Percentiles rank a stretch among this genome's conserved stretches.
Conservation (phyloP, 202 grass and related monocot species). For the Zizania palustris region DNA sequence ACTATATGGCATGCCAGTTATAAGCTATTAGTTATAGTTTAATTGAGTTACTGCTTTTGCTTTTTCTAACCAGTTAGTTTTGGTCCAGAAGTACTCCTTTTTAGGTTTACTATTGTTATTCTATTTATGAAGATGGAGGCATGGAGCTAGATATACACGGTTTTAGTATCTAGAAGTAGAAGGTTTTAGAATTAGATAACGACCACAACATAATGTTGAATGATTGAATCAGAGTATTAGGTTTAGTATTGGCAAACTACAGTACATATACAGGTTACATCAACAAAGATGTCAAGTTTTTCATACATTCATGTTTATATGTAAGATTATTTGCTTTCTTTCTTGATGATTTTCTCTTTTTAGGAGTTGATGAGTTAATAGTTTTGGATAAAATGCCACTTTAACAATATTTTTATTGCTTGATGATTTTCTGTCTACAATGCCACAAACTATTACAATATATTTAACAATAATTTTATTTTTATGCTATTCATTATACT, state of each 20-base stretch:
- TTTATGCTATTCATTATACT: too few relatives aligned
- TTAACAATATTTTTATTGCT: too few relatives aligned
- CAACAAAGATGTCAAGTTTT: not conserved
- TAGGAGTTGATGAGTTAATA: too few relatives aligned
- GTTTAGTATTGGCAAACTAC: not conserved
- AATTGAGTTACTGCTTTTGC: not conserved
- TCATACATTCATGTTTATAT: too few relatives aligned
- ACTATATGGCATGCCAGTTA: not conserved
- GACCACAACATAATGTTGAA: not conserved
- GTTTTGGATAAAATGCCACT: too few relatives aligned
- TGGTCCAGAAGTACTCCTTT: not conserved
- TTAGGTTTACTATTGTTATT: not conserved
- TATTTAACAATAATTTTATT: too few relatives aligned
- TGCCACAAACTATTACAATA: too few relatives aligned
- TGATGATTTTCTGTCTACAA: too few relatives aligned
- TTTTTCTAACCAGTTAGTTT: not conserved
- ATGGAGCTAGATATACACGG: not conserved
- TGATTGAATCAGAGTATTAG: not conserved
- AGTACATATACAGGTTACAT: not conserved
- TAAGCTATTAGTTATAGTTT: not conserved
- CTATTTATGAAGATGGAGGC: not conserved
- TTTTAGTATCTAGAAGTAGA: not conserved
- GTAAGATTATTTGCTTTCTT: too few relatives aligned
- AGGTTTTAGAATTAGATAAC: not conserved
- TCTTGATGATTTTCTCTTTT: too few relatives aligned